These are phyloP conservation scores for Trichoderma sp. DNA, from an alignment of 2,329 filamentous ascomycete genomes.

Conservation along the genomic window DNA sequence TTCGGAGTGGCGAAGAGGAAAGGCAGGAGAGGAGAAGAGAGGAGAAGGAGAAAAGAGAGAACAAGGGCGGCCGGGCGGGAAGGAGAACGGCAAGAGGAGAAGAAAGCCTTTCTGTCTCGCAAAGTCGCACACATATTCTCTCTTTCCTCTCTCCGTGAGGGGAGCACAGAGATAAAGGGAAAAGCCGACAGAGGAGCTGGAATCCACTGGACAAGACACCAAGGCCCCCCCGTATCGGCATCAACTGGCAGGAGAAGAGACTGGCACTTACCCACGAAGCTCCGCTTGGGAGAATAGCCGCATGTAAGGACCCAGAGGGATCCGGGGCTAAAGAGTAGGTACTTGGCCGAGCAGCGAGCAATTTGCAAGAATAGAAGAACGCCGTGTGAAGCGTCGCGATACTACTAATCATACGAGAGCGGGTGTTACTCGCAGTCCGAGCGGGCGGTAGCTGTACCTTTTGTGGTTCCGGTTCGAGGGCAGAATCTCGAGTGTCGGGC, in stretches of 20 bases:
- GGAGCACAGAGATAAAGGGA: slow-evolving; percentile 15
- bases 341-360: not conserved
- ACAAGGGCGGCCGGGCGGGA: slow-evolving; percentile 23
- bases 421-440: slow-evolving; percentile 4
- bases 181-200: not conserved
- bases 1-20: slow-evolving; percentile 2
- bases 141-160: slow-evolving; percentile 11
- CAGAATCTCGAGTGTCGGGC: too few species aligned
- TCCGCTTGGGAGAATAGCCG: slow-evolving; percentile 31
- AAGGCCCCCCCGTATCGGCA: slow-evolving; percentile 9
- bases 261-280: slow-evolving; percentile 10
- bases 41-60: slow-evolving; percentile 18
- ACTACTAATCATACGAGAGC: not conserved
- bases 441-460: slow-evolving; percentile 6
- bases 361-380: not conserved
- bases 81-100: not conserved
- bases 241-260: not conserved
- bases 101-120: not conserved
- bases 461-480: not conserved
- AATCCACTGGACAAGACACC: slow-evolving; percentile 9
- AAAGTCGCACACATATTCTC: not conserved
- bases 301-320: slow-evolving; percentile 34
- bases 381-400: slow-evolving; percentile 6
- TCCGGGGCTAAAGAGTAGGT: slow-evolving; percentile 6
- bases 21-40: slow-evolving; percentile 15